Conservation (phyloP, 129 eudicot species). For the Tanacetum coccineum region DNA sequence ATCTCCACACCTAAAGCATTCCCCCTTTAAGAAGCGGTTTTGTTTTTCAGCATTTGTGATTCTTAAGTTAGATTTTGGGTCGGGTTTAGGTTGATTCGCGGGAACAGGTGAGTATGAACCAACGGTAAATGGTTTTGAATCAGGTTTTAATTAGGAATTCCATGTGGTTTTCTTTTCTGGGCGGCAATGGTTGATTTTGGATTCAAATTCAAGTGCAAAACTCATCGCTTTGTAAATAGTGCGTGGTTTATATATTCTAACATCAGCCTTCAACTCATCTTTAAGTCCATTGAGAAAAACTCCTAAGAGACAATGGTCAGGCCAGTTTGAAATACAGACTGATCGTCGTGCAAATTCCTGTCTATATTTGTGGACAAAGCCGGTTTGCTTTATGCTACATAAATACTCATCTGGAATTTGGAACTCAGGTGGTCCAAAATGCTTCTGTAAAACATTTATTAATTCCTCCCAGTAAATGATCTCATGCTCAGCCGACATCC, state of each 20-base stretch:
- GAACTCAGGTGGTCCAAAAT: background rate
- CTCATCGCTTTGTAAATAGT: slow-evolving; percentile 13
- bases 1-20: no score
- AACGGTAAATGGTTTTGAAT: background rate
- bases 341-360: background rate
- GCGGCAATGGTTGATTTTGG: background rate
- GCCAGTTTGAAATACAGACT: background rate
- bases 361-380: background rate
- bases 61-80: background rate
- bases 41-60: background rate
- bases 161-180: background rate
- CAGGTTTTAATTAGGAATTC: background rate
- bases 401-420: background rate
- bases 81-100: background rate
- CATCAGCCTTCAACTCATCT: slow-evolving; percentile 20
- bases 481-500: no score
- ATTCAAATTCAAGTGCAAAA: background rate
- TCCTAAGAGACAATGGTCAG: background rate
- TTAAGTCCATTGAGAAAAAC: background rate
- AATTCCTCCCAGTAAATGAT: background rate
- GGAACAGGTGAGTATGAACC: background rate
- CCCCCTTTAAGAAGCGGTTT: background rate
- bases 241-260: no score
- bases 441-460: background rate
- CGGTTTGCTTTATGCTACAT: background rate